Evolutionary conservation across 1,139 yeast species (phyloP), one percentile per base, ranked within the genome.

Genomic region (Yamadazyma siamensis): DNA sequence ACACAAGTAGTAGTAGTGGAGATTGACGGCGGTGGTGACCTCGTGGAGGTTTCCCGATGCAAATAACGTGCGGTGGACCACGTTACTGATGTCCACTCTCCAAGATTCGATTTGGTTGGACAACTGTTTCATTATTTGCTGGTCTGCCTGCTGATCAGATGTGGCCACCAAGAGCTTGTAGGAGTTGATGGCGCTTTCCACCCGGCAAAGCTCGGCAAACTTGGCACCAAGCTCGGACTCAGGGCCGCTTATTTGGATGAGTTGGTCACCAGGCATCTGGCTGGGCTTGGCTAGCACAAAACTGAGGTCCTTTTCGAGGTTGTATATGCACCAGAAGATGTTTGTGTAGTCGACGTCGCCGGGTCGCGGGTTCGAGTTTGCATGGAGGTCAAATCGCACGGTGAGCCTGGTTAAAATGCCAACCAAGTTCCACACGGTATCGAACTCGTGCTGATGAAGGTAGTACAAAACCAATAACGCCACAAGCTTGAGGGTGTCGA

Each of bases 251-350:
- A 18, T 7, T 5, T 40, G 34, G 6, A 28, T 18, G 35, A 23
- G 43, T 33, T 15, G 44, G 32, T 20, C 55, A 6, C 38, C 43
- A 10, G 68, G 66, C 22, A 61, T 46, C 39, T 60, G 69, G 31
- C 65, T 55, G 3, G 72, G 71, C 29, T 47, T 55, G 23, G 51
- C 47, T 18, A 52, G 41, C 27, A 64, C 36, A 10, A 67, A 43
- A 39, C 65, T 59, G 14, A 63, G 41, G 30, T 64, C 71, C 28
- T 60, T 59, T 36, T 68, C 75, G 31, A 67, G 41, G 31, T 62
- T 65, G 40, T 55, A 60, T 3, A 62, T 43, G 3, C 70, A 48
- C 71, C 72, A 66, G 34, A 65, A 62, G 5, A 64, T 42, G n/a
- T 27, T 20, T 2, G 20, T 8, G 15, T 18, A 6, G n/a, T 13